Evolutionary conservation across 2,329 filamentous ascomycete species (phyloP), one percentile per base, ranked within the genome.

Genomic region (Fusarium redolens): DNA sequence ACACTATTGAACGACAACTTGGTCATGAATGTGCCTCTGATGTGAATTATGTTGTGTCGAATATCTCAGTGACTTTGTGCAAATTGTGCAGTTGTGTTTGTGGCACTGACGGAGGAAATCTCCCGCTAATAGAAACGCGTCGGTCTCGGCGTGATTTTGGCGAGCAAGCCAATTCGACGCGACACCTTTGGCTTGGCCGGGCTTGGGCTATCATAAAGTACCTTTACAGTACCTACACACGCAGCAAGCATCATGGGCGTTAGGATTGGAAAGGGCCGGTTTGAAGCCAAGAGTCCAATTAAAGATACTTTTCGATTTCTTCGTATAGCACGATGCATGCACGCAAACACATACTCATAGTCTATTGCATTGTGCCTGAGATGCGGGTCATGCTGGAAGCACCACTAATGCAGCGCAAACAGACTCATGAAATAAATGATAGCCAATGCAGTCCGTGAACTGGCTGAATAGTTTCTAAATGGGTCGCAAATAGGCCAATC

Each of bases 61-160:
- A 43, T 25, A 43, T 30, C 30, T 30, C 25, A 35, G 38, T 28
- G 44, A 44, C 43, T 65, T 17, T 47, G 20, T n/a, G 35, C n/a
- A 40, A 30, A 22, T 28, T 61, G 55, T 64, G 35, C 25, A 37
- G 33, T 28, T 30, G 28, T 30, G 31, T 38, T 44, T 30, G 45
- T 56, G 30, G 11, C 22, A 18, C 35, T 12, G 14, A 30, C n/a
- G 20, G 41, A 69, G 30, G 43, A 35, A 30, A 41, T 22, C 18
- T 31, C 13, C 28, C 56, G 56, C 48, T 51, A 40, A 50, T 37
- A 33, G 38, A 47, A 22, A 59, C 70, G 61, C 52, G 70, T 70
- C 35, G 20, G 40, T 30, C 28, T 15, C 25, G 54, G 70, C 70
- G 61, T 68, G 9, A 38, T 18, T 62, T 60, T 73, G 54, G 66